Conservation (phyloP, 2,329 filamentous ascomycete species). For the Monosporascus sp. region DNA sequence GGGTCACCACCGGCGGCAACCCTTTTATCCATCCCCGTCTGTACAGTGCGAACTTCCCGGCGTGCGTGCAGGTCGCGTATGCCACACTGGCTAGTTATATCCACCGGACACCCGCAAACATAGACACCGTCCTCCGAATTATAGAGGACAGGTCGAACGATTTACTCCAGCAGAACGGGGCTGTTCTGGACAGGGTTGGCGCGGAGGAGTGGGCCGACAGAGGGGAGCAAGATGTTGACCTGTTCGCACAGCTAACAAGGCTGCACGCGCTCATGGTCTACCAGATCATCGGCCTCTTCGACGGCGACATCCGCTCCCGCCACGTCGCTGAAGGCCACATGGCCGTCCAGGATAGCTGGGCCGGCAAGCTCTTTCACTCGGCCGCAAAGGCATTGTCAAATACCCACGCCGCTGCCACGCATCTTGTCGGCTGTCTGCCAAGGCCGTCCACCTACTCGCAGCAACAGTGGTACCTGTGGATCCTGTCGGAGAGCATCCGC, state of each 20-base stretch:
- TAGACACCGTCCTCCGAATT: constrained; percentile 5
- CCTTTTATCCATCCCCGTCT: constrained; percentile 27
- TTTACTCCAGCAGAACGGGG: not conserved
- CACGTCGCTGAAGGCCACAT: constrained; percentile 18
- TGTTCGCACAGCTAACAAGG: constrained; percentile 6
- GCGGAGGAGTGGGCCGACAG: too few relatives aligned
- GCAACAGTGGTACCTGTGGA: constrained; percentile 21
- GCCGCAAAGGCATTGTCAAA: too few relatives aligned
- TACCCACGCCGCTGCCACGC: too few relatives aligned
- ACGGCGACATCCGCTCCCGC: constrained; percentile 18
- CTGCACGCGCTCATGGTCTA: constrained; percentile 22
- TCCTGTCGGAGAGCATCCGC: constrained; percentile 28
- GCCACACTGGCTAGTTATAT: constrained; percentile 17
- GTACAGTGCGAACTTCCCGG: constrained; percentile 22
- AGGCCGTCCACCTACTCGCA: not conserved
- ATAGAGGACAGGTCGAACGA: too few relatives aligned
- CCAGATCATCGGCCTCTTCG: constrained; percentile 24
- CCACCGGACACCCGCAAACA: constrained; percentile 9
- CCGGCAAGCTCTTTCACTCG: not conserved
- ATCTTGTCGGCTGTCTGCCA: too few relatives aligned
- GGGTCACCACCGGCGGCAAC: constrained; percentile 22
- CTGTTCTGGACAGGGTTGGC: not conserved
- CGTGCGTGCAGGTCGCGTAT: constrained; percentile 26
- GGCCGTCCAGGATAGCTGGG: constrained; percentile 19
- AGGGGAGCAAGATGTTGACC: not conserved